Conservation (phyloP, 2,329 filamentous ascomycete species). For the Phoma sp. region DNA sequence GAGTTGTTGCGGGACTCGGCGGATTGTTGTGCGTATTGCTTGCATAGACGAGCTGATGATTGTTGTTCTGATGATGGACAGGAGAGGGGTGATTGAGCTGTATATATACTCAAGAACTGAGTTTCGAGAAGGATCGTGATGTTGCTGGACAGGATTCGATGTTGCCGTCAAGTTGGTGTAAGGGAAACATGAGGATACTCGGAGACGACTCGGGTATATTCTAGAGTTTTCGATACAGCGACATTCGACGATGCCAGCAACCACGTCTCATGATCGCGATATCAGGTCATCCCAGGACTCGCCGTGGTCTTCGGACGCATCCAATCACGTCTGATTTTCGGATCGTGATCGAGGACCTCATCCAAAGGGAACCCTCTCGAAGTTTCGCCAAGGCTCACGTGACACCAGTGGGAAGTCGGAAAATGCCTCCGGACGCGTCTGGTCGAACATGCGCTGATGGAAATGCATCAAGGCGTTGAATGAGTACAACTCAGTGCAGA, state of each 20-base stretch:
- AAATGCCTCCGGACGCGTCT: background rate
- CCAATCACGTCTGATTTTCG: background rate
- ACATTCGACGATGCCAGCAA: slow-evolving; percentile 13
- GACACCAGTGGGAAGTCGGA: background rate
- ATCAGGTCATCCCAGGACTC: background rate
- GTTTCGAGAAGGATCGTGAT: slow-evolving; percentile 39
- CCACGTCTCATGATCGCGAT: background rate
- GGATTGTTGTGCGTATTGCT: slow-evolving; percentile 43
- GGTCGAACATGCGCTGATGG: background rate
- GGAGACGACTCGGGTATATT: slow-evolving; percentile 30
- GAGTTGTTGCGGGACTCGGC: slow-evolving; percentile 41
- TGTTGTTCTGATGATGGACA: slow-evolving; percentile 35
- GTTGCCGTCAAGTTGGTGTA: slow-evolving; percentile 16
- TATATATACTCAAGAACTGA: slow-evolving; percentile 37
- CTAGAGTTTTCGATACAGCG: slow-evolving; percentile 28
- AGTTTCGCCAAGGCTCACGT: slow-evolving; percentile 21
- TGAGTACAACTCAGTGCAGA: slow-evolving; percentile 22
- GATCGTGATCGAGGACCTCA: background rate
- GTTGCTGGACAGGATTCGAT: slow-evolving; percentile 11
- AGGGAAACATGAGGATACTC: slow-evolving; percentile 28
- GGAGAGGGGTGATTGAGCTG: slow-evolving; percentile 8
- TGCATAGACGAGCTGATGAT: slow-evolving; percentile 42
- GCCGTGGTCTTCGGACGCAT: background rate
- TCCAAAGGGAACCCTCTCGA: background rate
- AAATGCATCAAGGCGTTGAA: slow-evolving; percentile 10